Evolutionary conservation across 257 asterid species (phyloP).

Genomic region (Jasminum sambac): DNA sequence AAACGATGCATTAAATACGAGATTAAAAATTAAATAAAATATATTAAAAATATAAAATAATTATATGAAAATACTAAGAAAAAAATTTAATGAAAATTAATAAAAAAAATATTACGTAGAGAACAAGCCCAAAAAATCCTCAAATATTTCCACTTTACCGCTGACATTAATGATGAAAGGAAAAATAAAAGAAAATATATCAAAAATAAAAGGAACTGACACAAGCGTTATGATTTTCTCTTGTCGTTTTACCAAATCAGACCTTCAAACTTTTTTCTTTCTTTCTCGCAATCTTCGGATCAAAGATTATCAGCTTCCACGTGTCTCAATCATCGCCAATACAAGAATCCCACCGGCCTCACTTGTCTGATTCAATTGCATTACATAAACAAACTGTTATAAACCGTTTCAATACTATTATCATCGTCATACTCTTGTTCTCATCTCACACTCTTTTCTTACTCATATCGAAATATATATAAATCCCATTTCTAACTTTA

Average conservation of each 20-base stretch:
- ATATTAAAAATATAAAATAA: too few relatives aligned
- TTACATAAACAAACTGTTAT: conserved; percentile 31
- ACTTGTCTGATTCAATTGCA: conserved; percentile 7
- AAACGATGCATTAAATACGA: too few relatives aligned
- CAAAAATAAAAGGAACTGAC: not conserved
- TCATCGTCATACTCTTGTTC: conserved; percentile 20
- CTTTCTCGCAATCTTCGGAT: conserved; percentile 59
- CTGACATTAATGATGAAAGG: not conserved
- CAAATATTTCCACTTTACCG: too few relatives aligned
- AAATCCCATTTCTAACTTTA: too few relatives aligned
- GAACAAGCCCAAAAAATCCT: too few relatives aligned
- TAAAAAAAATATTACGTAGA: too few relatives aligned
- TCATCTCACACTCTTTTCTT: conserved; percentile 12
- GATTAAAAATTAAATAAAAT: too few relatives aligned
- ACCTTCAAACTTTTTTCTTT: conserved; percentile 30
- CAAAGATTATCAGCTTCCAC: conserved; percentile 45
- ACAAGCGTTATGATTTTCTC: not conserved
- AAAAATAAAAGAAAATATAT: not conserved
- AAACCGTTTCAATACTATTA: conserved; percentile 37
- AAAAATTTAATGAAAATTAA: too few relatives aligned
- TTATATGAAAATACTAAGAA: too few relatives aligned
- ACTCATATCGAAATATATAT: not conserved
- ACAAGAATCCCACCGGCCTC: conserved; percentile 36
- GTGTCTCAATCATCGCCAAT: conserved; percentile 41
- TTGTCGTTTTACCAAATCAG: conserved; percentile 31